Percentiles rank a stretch among this genome's conserved stretches.
Conservation (phyloP, 331 rosid species). For the Phaseolus coccineus region DNA sequence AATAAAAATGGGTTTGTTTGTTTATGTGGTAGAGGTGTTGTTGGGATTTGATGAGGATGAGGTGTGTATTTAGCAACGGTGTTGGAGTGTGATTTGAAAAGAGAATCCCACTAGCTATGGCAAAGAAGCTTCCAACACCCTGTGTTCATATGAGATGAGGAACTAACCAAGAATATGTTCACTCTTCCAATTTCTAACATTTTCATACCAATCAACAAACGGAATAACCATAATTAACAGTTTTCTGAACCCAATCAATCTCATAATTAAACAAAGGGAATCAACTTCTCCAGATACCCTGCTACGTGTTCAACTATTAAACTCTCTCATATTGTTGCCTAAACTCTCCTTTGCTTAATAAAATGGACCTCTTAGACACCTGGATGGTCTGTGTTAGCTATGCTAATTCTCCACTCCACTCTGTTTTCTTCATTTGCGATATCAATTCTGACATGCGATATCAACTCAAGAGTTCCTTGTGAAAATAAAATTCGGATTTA, state of each 20-base stretch:
- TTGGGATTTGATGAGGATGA: slow-evolving; percentile 30
- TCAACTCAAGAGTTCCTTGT: too few species aligned
- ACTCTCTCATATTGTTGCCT: slow-evolving; percentile 8
- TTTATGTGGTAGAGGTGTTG: too few species aligned
- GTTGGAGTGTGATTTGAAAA: slow-evolving; percentile 38
- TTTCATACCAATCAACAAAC: slow-evolving; percentile 42
- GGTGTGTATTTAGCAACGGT: slow-evolving; percentile 38
- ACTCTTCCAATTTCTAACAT: slow-evolving; percentile 31
- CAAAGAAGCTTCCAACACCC: slow-evolving; percentile 28
- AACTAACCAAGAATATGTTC: slow-evolving; percentile 69
- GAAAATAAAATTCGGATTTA: too few species aligned
- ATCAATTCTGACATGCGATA: too few species aligned
- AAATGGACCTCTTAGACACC: slow-evolving; percentile 29
- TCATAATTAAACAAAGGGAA: slow-evolving; percentile 36
- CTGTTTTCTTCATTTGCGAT: background rate
- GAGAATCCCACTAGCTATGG: slow-evolving; percentile 48
- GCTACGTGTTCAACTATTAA: slow-evolving; percentile 44
- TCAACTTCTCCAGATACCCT: slow-evolving; percentile 39
- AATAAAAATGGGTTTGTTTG: too few species aligned
- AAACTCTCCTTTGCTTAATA: slow-evolving; percentile 26
- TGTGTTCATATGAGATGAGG: slow-evolving; percentile 46
- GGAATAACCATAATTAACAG: slow-evolving; percentile 33
- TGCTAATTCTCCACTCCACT: slow-evolving; percentile 41
- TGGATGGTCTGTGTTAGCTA: slow-evolving; percentile 47
- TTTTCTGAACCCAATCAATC: background rate